These are phyloP conservation scores for Linanthus parryae DNA, from an alignment of 148 eudicot species.

Conservation along the genomic window DNA sequence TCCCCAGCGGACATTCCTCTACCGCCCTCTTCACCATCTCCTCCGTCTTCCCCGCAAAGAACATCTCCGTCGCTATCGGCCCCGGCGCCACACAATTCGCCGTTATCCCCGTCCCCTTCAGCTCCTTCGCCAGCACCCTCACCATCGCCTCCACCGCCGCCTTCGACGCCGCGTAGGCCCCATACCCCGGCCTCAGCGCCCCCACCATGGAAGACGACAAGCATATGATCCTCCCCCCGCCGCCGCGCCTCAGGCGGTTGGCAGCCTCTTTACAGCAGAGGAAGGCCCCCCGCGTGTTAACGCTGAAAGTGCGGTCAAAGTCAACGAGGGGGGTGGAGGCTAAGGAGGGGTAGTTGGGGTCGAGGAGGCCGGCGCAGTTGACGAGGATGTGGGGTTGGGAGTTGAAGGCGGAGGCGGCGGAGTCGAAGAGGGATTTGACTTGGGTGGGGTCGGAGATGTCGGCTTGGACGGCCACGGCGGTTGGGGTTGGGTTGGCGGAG, in stretches of 20 bases:
- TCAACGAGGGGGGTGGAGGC: constrained; percentile 21
- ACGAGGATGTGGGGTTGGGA: constrained; percentile 31
- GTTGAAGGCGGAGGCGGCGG: constrained; percentile 29
- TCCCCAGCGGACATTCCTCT: constrained; percentile 7
- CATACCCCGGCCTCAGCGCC: neutral
- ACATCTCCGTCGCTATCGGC: constrained; percentile 11
- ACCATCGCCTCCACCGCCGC: constrained; percentile 6
- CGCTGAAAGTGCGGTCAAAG: constrained; percentile 23
- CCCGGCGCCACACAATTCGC: constrained; percentile 7
- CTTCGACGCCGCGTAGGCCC: neutral
- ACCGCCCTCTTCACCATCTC: constrained; percentile 1
- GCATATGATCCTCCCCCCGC: constrained; percentile 6
- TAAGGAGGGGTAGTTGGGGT: constrained; percentile 20
- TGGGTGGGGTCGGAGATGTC: constrained; percentile 34
- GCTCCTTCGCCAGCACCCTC: neutral
- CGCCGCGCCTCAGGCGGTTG: constrained; percentile 4
- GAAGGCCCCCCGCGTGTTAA: constrained; percentile 24
- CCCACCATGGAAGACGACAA: neutral
- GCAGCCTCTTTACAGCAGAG: constrained; percentile 3
- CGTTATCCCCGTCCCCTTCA: neutral
- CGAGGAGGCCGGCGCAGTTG: constrained; percentile 29
- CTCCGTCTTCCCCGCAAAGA: constrained; percentile 9
- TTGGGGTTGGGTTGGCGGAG: neutral
- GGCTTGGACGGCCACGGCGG: constrained; percentile 30
- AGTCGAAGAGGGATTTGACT: constrained; percentile 36